Base-by-base conservation (phyloP, 2,329 filamentous ascomycete genomes). In the Alternaria gansuensis region DNA sequence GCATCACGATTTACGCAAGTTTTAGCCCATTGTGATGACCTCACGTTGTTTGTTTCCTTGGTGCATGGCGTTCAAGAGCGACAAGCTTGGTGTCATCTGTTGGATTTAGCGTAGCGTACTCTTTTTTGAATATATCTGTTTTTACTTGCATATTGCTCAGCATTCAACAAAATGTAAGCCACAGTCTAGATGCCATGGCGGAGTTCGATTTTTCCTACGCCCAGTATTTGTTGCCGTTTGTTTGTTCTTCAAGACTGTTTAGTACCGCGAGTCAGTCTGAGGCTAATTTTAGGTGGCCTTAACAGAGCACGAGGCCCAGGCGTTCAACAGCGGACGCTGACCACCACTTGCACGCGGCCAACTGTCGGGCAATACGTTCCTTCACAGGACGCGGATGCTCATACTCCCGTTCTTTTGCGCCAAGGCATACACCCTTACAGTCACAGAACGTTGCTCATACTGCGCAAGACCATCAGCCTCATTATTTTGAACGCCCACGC, bases 221-320 rank as follows among this genome's bases (percentile, higher is more conserved):
- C 39, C 54, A 34, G 51, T 3, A 39, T 51, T 57, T 51, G 34
- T 34, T 55, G 40, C 9, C 24, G n/a, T 26, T 44, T 57, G 24
- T 40, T 17, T 26, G 51, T 54, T 44, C 36, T 28, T 54, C 34
- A 31, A 33, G 31, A 23, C 17, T 26, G 17, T 43, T 33, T 49
- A 43, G 23, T 33, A 44, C 28, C 34, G 40, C 37, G 34, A 31
- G 29, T 54, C 51, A 36, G 44, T 58, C n/a, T 10, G 5, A 21
- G 44, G 51, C 51, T 58, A 58, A 54, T 54, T 54, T 58, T 54
- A 52, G 55, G 29, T 29, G 56, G 33, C 54, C 43, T 40, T 45
- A 44, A 64, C 64, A 55, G 71, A 68, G 60, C 52, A 59, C 49
- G 50, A 49, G 54, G 43, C 52, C 43, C 23, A 39, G 37, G 51